A percentile compares a stretch with the other conserved stretches of the same genome.
These are phyloP conservation scores for Antrodiella citrinella DNA, from an alignment of 768 basidiomycete genomes.

Conservation along the genomic window DNA sequence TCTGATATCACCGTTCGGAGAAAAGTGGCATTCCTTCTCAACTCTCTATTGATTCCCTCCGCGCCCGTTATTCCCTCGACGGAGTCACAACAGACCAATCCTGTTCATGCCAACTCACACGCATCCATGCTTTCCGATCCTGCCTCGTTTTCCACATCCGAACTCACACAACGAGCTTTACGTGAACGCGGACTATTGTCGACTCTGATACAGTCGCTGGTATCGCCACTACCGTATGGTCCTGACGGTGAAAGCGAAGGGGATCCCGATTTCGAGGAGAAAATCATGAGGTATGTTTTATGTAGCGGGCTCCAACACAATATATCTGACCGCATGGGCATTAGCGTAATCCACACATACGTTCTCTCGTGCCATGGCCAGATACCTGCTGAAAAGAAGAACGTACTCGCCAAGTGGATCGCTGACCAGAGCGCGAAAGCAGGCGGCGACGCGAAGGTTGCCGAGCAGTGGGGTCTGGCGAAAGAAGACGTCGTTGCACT, in stretches of 20 bases:
- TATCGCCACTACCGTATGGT: constrained; percentile 53
- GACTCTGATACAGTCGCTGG: constrained; percentile 43
- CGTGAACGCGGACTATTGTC: constrained; percentile 36
- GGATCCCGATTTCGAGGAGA: constrained; percentile 63
- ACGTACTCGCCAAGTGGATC: constrained; percentile 22
- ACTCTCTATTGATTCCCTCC: constrained; percentile 53
- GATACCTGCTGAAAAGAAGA: constrained; percentile 24
- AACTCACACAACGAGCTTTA: constrained; percentile 41
- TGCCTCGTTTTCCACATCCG: constrained; percentile 42
- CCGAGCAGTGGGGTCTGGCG: constrained; percentile 24
- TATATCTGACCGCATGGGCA: background rate
- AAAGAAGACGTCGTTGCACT: background rate
- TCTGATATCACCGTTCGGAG: constrained; percentile 70
- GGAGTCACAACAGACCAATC: constrained; percentile 14
- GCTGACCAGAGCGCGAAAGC: constrained; percentile 10
- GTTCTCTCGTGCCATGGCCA: constrained; percentile 30
- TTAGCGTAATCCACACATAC: constrained; percentile 48
- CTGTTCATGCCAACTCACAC: constrained; percentile 69
- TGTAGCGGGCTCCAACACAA: too few species aligned
- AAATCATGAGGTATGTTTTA: constrained; percentile 39
- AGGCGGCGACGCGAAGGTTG: constrained; percentile 12
- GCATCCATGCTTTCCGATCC: constrained; percentile 54
- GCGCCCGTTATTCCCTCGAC: constrained; percentile 5
- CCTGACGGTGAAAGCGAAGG: constrained; percentile 56
- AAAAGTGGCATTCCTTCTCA: constrained; percentile 73